Percentiles rank a stretch among this genome's conserved stretches.
These are phyloP conservation scores for Aspergillus sp. DNA, from an alignment of 2,329 filamentous ascomycete genomes.

Conservation along the genomic window DNA sequence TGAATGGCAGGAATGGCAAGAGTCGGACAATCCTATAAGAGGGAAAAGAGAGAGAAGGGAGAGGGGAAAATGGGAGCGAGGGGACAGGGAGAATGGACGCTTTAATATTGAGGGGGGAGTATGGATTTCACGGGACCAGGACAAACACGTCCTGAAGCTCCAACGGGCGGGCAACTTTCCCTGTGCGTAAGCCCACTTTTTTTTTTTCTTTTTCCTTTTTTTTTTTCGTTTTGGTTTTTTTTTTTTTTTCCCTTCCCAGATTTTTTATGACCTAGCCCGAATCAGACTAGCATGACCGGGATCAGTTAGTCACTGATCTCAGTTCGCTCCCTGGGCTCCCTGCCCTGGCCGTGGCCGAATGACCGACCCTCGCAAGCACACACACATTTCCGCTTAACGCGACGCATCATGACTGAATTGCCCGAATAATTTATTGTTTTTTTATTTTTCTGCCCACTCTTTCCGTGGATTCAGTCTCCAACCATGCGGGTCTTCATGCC, in stretches of 20 bases:
- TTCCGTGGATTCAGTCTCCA: conserved; percentile 17
- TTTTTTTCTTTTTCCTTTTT: conserved; percentile 17
- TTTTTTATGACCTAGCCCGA: conserved; percentile 9
- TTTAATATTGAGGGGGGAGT: conserved; percentile 35
- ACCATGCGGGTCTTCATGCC: conserved; percentile 9
- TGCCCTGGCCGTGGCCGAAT: neutral
- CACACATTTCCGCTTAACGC: conserved; percentile 20
- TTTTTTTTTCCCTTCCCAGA: conserved; percentile 12
- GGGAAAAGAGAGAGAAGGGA: conserved; percentile 18
- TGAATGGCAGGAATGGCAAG: conserved; percentile 36
- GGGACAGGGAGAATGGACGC: conserved; percentile 32
- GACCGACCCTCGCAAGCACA: conserved; percentile 12
- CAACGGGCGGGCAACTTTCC: conserved; percentile 31
- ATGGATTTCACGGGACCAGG: conserved; percentile 29
- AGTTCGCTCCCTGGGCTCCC: conserved; percentile 19
- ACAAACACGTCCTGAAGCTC: conserved; percentile 29
- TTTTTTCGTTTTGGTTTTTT: conserved; percentile 9
- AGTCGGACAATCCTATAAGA: conserved; percentile 40
- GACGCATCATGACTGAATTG: conserved; percentile 15
- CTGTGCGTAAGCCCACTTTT: conserved; percentile 27
- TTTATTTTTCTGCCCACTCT: conserved; percentile 12
- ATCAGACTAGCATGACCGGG: conserved; percentile 17
- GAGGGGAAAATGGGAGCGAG: conserved; percentile 18
- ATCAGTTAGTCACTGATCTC: conserved; percentile 23
- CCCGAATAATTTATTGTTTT: conserved; percentile 5